phyloP scores from a whole-genome alignment of 1,284 basidiomycete genomes.

The Papiliotrema fonsecae region DNA sequence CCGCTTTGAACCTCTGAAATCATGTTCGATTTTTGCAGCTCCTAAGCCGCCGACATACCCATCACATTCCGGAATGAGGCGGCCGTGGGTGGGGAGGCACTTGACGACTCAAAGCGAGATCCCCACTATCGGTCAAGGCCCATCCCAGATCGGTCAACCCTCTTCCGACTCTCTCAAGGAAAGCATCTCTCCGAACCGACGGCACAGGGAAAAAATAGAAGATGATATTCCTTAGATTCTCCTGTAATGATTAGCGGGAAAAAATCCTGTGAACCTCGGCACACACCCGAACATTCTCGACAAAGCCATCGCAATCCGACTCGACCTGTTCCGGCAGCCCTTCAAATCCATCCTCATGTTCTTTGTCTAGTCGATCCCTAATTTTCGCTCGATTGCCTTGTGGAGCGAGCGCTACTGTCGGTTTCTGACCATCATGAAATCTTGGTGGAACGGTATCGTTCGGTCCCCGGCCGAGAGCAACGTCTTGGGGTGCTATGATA shows the following conservation, averaged over 20 bases:
- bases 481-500: neutral
- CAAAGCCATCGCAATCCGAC: constrained; percentile 34
- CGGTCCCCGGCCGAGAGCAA: constrained; percentile 5
- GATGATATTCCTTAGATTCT: constrained; percentile 33
- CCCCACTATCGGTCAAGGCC: constrained; percentile 33
- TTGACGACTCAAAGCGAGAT: constrained; percentile 27
- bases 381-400: constrained; percentile 2
- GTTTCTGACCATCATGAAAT: constrained; percentile 11
- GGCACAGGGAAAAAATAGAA: constrained; percentile 28
- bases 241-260: constrained; percentile 12
- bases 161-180: constrained; percentile 38
- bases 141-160: constrained; percentile 34
- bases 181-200: constrained; percentile 30
- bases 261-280: neutral
- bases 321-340: constrained; percentile 29
- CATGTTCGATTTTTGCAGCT: too few relatives aligned
- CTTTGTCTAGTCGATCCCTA: constrained; percentile 18
- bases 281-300: constrained; percentile 49
- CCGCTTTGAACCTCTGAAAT: too few relatives aligned
- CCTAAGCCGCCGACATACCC: too few relatives aligned
- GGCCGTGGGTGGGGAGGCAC: too few relatives aligned
- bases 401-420: constrained; percentile 12
- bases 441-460: constrained; percentile 14
- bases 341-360: constrained; percentile 29
- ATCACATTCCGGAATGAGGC: too few relatives aligned